A percentile compares a stretch with the other conserved stretches of the same genome.
Conservation (phyloP, 2,329 filamentous ascomycete genomes). For the Xylariales sp. region DNA sequence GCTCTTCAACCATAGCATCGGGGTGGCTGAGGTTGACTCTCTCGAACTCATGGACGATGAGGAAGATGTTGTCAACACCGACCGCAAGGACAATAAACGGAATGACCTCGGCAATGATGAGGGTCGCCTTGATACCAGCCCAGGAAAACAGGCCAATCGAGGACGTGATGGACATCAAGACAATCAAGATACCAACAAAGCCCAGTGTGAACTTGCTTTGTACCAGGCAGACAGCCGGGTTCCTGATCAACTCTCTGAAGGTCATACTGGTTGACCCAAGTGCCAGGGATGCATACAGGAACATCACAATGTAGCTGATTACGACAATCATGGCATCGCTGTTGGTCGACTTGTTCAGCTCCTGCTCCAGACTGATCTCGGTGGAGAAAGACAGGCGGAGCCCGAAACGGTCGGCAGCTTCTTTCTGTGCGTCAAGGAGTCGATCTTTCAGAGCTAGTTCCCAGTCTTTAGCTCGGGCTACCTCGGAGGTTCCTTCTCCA, state of each 20-base stretch:
- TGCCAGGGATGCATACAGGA: slow-evolving; percentile 90
- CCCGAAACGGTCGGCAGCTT: slow-evolving; percentile 67
- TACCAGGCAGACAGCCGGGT: slow-evolving; percentile 79
- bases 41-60: slow-evolving; percentile 98
- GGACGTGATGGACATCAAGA: slow-evolving; percentile 93
- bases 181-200: slow-evolving; percentile 90
- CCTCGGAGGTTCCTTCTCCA: slow-evolving; percentile 64
- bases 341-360: slow-evolving; percentile 96
- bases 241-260: slow-evolving; percentile 69
- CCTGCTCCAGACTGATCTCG: slow-evolving; percentile 89
- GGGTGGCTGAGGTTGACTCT: slow-evolving; percentile 88
- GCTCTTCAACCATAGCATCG: slow-evolving; percentile 79
- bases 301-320: slow-evolving; percentile 98
- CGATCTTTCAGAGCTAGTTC: slow-evolving; percentile 72
- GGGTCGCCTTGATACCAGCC: slow-evolving; percentile 83
- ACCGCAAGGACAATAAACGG: slow-evolving; percentile 95
- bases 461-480: slow-evolving; percentile 80
- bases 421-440: slow-evolving; percentile 71
- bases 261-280: slow-evolving; percentile 83
- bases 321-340: slow-evolving; percentile 96
- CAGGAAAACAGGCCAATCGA: slow-evolving; percentile 95
- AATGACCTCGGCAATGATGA: slow-evolving; percentile 98
- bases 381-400: slow-evolving; percentile 90
- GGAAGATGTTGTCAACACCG: slow-evolving; percentile 97
- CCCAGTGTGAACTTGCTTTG: slow-evolving; percentile 96